A percentile compares a stretch with the other conserved stretches of the same genome.
These are phyloP conservation scores for Leptoxyphium fumago DNA, from an alignment of 2,329 filamentous ascomycete genomes.

Conservation along the genomic window DNA sequence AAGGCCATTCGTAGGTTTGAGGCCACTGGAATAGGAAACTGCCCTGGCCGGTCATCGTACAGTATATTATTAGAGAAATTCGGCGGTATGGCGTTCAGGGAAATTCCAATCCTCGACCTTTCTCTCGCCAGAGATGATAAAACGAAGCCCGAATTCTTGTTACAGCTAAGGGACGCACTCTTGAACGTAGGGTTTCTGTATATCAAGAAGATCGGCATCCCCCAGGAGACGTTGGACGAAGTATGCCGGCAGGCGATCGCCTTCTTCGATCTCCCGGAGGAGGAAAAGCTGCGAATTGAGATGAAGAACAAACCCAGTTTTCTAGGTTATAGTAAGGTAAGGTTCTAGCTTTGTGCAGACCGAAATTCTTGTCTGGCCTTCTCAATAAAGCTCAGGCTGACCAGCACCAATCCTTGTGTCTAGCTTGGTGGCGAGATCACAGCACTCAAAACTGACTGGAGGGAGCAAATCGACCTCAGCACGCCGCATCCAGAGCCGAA, in stretches of 20 bases:
- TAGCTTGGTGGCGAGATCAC: slow-evolving; percentile 48
- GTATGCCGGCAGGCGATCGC: slow-evolving; percentile 53
- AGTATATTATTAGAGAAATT: background rate
- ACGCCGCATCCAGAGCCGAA: slow-evolving; percentile 57
- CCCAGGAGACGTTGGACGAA: slow-evolving; percentile 46
- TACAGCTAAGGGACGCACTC: slow-evolving; percentile 56
- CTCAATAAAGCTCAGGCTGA: background rate
- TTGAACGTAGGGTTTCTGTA: slow-evolving; percentile 84
- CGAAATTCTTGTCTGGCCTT: background rate
- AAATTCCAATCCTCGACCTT: slow-evolving; percentile 65
- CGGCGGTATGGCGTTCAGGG: slow-evolving; percentile 38
- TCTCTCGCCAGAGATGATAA: slow-evolving; percentile 46
- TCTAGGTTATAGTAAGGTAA: slow-evolving; percentile 31
- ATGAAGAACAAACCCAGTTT: slow-evolving; percentile 34
- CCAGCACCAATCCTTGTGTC: background rate
- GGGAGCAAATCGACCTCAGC: slow-evolving; percentile 76
- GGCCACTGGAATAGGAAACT: no score
- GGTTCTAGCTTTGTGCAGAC: background rate
- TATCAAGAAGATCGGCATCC: slow-evolving; percentile 63
- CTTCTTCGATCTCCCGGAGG: slow-evolving; percentile 63
- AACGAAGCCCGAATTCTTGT: slow-evolving; percentile 59
- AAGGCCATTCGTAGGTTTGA: no score
- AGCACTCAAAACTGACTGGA: slow-evolving; percentile 59
- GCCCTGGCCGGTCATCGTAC: slow-evolving; percentile 1
- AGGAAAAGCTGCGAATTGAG: slow-evolving; percentile 54